Conservation (phyloP, 345 rosid species). For the Euphorbia lathyris region DNA sequence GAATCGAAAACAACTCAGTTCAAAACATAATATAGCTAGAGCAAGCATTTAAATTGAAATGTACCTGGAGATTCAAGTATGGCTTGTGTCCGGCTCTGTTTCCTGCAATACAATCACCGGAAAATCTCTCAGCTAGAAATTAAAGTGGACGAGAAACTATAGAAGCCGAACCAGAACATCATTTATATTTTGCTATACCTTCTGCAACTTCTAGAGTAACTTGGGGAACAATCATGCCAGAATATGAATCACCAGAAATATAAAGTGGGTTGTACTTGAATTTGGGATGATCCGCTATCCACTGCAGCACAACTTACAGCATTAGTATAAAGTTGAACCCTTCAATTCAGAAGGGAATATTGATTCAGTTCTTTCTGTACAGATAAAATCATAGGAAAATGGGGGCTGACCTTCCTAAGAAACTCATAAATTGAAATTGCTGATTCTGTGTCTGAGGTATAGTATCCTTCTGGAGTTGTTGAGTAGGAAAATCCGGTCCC, state of each 20-base stretch:
- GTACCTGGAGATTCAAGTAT: slow-evolving; percentile 25
- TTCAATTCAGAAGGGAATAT: neutral
- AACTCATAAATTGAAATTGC: slow-evolving; percentile 18
- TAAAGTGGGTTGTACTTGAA: slow-evolving; percentile 35
- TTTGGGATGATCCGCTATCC: slow-evolving; percentile 33
- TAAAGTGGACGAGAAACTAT: neutral
- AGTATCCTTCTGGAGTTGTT: slow-evolving; percentile 15
- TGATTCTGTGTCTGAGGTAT: slow-evolving; percentile 15
- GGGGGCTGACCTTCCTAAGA: slow-evolving; percentile 22
- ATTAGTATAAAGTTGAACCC: neutral
- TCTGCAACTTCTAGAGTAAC: slow-evolving; percentile 3
- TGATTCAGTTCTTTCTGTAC: neutral
- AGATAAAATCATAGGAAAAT: neutral
- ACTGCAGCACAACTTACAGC: slow-evolving; percentile 23
- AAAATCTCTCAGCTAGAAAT: neutral
- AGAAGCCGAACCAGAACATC: neutral
- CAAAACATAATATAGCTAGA: neutral
- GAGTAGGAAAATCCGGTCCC: slow-evolving; percentile 39
- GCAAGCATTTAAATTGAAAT: neutral
- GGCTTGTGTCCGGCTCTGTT: slow-evolving; percentile 17
- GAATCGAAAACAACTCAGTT: neutral
- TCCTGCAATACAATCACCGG: slow-evolving; percentile 12
- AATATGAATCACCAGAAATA: slow-evolving; percentile 44
- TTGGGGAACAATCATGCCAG: slow-evolving; percentile 44
- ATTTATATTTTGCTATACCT: slow-evolving; percentile 10